phyloP scores from a whole-genome alignment of 2,329 filamentous ascomycete species.

The Xenoacremonium recifei region DNA sequence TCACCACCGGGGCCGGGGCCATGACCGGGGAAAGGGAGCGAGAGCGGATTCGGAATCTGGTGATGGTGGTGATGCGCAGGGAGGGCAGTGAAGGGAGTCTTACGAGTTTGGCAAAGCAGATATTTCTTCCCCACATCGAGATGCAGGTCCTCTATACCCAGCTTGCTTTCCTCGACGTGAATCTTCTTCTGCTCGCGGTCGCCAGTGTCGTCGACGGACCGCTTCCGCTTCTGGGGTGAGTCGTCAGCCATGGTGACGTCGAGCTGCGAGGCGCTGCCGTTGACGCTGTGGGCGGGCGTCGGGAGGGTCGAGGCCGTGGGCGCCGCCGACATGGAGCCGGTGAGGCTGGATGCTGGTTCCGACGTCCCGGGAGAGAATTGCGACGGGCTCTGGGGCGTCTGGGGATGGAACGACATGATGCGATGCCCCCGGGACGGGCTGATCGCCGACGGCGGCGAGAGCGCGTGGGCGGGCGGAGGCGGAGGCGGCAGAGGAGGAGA shows the following conservation, averaged over 20 bases:
- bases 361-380: slow-evolving; percentile 57
- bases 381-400: slow-evolving; percentile 66
- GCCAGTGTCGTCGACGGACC: slow-evolving; percentile 53
- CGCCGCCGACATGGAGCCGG: slow-evolving; percentile 50
- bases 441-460: too few relatives aligned
- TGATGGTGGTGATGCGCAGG: too few relatives aligned
- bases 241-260: slow-evolving; percentile 50
- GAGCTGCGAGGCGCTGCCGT: slow-evolving; percentile 48
- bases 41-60: too few relatives aligned
- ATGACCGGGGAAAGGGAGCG: too few relatives aligned
- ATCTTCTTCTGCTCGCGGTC: slow-evolving; percentile 60
- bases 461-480: too few relatives aligned
- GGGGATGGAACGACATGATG: slow-evolving; percentile 66
- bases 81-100: slow-evolving; percentile 51
- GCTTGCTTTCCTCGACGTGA: slow-evolving; percentile 59
- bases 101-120: slow-evolving; percentile 65
- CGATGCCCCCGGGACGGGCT: slow-evolving; percentile 36
- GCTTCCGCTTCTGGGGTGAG: slow-evolving; percentile 62
- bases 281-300: slow-evolving; percentile 63
- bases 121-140: slow-evolving; percentile 66
- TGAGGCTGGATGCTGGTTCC: slow-evolving; percentile 50
- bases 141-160: slow-evolving; percentile 64
- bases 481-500: too few relatives aligned
- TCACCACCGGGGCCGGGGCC: too few relatives aligned
- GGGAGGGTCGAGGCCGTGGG: slow-evolving; percentile 54